phyloP scores from a whole-genome alignment of 2,329 filamentous ascomycete species.

The Didymella pomorum region DNA sequence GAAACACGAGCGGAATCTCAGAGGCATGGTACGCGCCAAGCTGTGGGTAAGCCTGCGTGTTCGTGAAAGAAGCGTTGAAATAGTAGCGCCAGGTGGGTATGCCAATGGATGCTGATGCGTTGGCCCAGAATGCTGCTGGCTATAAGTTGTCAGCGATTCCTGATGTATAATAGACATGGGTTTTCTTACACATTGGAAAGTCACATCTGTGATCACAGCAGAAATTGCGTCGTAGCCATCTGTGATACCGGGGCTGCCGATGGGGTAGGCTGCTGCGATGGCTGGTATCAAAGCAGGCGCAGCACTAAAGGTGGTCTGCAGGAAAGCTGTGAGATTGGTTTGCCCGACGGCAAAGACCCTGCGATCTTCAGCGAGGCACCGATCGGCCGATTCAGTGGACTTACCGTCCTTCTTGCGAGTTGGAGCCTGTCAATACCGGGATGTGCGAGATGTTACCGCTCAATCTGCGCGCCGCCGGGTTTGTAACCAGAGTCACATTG shows the following conservation, averaged over 20 bases:
- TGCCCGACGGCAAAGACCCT: conserved; percentile 32
- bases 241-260: conserved; percentile 23
- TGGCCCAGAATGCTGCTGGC: conserved; percentile 33
- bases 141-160: not conserved
- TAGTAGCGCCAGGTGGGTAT: conserved; percentile 40
- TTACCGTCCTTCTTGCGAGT: conserved; percentile 38
- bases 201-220: conserved; percentile 27
- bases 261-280: conserved; percentile 35
- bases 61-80: conserved; percentile 43
- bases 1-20: conserved; percentile 37
- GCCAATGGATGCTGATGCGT: conserved; percentile 32
- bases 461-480: conserved; percentile 29
- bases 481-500: conserved; percentile 31
- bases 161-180: not conserved
- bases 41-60: conserved; percentile 26
- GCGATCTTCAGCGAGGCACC: not conserved
- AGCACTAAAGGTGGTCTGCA: conserved; percentile 26
- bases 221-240: conserved; percentile 31
- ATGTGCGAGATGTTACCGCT: conserved; percentile 37
- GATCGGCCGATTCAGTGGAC: not conserved
- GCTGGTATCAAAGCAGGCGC: conserved; percentile 23
- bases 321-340: conserved; percentile 28
- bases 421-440: conserved; percentile 38
- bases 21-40: conserved; percentile 35
- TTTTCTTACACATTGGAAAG: conserved; percentile 29